Conservation (phyloP, 345 rosid species). For the Sisymbrium altissimum region DNA sequence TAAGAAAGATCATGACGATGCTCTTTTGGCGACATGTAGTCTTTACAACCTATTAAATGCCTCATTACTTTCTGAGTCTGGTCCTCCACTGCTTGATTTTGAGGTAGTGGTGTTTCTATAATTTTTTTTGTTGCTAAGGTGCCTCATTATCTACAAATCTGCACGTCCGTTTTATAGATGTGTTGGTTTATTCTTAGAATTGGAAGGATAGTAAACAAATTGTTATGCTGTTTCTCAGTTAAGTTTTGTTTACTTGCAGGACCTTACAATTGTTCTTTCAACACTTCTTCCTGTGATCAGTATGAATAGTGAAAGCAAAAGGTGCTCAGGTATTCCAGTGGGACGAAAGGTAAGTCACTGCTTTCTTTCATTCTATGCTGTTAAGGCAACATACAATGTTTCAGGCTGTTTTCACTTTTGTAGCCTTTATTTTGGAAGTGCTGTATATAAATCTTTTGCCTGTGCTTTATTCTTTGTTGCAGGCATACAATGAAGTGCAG, state of each 20-base stretch:
- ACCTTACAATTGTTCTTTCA: slow-evolving; percentile 74
- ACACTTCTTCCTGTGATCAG: slow-evolving; percentile 86
- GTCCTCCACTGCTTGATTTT: slow-evolving; percentile 96
- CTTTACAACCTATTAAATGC: slow-evolving; percentile 74
- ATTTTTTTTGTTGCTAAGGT: not conserved
- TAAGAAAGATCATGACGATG: slow-evolving; percentile 77
- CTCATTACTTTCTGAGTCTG: slow-evolving; percentile 78
- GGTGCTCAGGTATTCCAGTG: slow-evolving; percentile 60
- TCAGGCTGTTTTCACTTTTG: not conserved
- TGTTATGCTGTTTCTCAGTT: slow-evolving; percentile 14
- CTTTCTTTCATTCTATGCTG: not conserved
- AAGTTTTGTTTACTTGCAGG: slow-evolving; percentile 44
- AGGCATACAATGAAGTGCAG: slow-evolving; percentile 95
- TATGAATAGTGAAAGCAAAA: slow-evolving; percentile 57
- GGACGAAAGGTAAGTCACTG: slow-evolving; percentile 64
- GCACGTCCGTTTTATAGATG: not conserved
- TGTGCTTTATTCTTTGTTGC: slow-evolving; percentile 33
- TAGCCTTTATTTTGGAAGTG: slow-evolving; percentile 1
- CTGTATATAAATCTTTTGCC: not conserved
- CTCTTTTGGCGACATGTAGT: slow-evolving; percentile 80
- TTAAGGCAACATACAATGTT: not conserved
- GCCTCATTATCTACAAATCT: slow-evolving; percentile 8
- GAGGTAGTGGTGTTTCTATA: slow-evolving; percentile 55
- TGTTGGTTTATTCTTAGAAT: slow-evolving; percentile 2
- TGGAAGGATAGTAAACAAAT: not conserved